phyloP scores from a whole-genome alignment of 2,329 filamentous ascomycete genomes.

The Fusarium scirpi region DNA sequence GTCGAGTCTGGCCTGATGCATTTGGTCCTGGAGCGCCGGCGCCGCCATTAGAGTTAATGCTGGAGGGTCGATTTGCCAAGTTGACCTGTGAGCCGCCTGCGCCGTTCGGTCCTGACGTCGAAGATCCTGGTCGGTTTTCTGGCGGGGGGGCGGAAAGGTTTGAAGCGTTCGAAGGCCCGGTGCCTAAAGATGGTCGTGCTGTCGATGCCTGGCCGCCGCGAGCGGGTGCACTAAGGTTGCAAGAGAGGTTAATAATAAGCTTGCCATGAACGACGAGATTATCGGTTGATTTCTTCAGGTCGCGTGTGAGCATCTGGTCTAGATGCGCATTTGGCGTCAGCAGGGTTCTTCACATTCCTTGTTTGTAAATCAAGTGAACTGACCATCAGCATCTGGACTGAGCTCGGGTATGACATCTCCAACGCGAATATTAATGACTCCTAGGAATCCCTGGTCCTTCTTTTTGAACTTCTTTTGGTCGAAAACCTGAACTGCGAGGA shows the following conservation, averaged over 20 bases:
- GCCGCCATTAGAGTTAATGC: slow-evolving; percentile 56
- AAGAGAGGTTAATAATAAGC: slow-evolving; percentile 95
- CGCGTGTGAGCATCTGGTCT: slow-evolving; percentile 99
- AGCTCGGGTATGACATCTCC: slow-evolving; percentile 90
- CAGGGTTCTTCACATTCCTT: slow-evolving; percentile 45
- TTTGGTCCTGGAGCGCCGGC: slow-evolving; percentile 47
- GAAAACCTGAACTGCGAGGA: slow-evolving; percentile 97
- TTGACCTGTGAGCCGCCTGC: slow-evolving; percentile 55
- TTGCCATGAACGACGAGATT: slow-evolving; percentile 98
- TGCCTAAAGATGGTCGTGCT: slow-evolving; percentile 60
- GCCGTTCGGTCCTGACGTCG: slow-evolving; percentile 65
- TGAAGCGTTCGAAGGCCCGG: slow-evolving; percentile 59
- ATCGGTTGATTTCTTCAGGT: slow-evolving; percentile 97
- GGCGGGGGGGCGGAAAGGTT: slow-evolving; percentile 57
- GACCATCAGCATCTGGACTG: slow-evolving; percentile 90
- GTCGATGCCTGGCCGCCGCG: slow-evolving; percentile 62
- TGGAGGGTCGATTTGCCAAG: slow-evolving; percentile 61
- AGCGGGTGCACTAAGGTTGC: slow-evolving; percentile 81
- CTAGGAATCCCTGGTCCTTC: slow-evolving; percentile 99
- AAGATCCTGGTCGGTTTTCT: slow-evolving; percentile 65
- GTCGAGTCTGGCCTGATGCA: slow-evolving; percentile 50
- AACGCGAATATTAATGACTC: slow-evolving; percentile 96
- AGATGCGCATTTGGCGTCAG: slow-evolving; percentile 33
- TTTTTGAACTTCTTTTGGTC: slow-evolving; percentile 99
- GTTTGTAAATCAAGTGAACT: slow-evolving; percentile 49